phyloP scores from a whole-genome alignment of 192 early-diverging fungal genomes.

The Gorgonomyces haynaldii region DNA sequence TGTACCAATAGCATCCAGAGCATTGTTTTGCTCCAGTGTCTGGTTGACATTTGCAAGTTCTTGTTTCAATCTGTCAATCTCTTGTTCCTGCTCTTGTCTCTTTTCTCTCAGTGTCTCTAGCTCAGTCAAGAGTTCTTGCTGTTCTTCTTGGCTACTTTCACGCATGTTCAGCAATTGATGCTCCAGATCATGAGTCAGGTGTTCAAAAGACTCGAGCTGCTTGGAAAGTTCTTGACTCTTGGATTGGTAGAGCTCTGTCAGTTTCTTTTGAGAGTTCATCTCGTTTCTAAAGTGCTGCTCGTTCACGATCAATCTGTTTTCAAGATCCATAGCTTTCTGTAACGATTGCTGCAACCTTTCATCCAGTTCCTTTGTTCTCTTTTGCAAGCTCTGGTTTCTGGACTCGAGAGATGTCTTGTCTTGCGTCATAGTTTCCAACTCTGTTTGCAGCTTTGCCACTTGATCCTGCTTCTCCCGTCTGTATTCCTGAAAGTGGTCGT shows the following conservation, averaged over 20 bases:
- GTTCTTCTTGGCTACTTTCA: conserved; percentile 19
- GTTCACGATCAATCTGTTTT: conserved; percentile 15
- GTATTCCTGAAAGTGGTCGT: conserved; percentile 36
- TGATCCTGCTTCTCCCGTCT: conserved; percentile 40
- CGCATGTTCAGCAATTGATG: conserved; percentile 35
- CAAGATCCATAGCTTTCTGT: conserved; percentile 25
- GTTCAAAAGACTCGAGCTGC: conserved; percentile 40
- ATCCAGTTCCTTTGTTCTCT: conserved; percentile 32
- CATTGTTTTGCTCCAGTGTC: not conserved
- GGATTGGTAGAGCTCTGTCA: conserved; percentile 40
- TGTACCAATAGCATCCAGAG: not conserved
- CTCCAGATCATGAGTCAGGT: conserved; percentile 40
- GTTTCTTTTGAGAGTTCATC: conserved; percentile 52
- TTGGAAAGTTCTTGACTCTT: conserved; percentile 22
- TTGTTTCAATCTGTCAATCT: conserved; percentile 16
- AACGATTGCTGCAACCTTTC: conserved; percentile 18
- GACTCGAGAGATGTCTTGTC: conserved; percentile 40
- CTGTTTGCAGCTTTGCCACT: conserved; percentile 32
- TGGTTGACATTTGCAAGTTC: conserved; percentile 1
- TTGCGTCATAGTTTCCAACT: conserved; percentile 33
- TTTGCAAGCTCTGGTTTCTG: conserved; percentile 8
- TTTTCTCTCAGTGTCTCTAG: conserved; percentile 28
- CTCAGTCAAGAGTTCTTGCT: conserved; percentile 24
- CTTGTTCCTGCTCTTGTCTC: conserved; percentile 33
- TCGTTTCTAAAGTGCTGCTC: conserved; percentile 55